Evolutionary conservation across 2,329 filamentous ascomycete species (phyloP), one percentile per base, ranked within the genome.

Genomic region (Monilinia fructicola): DNA sequence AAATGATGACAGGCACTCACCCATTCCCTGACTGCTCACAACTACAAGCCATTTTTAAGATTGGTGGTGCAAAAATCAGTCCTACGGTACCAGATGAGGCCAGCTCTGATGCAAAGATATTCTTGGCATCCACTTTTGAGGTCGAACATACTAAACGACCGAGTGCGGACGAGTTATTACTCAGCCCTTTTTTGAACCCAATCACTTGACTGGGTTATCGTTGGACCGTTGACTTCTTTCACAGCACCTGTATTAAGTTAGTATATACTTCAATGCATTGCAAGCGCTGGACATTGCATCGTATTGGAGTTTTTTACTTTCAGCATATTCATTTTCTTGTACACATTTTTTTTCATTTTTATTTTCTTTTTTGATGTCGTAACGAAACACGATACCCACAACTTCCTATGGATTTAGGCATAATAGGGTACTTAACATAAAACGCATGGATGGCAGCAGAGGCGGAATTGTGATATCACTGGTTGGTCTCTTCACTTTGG

Each of bases 1-100:
- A 99, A 81, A 99, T 99, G 95, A 97, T 98, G 84, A 98, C 95
- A 16, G 95, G 95, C 66, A 90, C 88, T 54, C 95, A 98, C 77
- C 95, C 95, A 1, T 97, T 97, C 83, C 95, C 95, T 0, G 94
- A 97, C 79, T 97, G 93, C 82, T 96, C 92, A 68, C 96, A 99
- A 79, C 83, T 99, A 70, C 95, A 99, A 78, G 95, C 95, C 68
- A 97, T 99, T 75, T 99, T 99, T 84, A 97, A 97, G 81, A 98
- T 99, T 77, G 93, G 93, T 50, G 93, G 90, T 71, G 89, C 90
- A 71, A 90, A 92, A 78, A 92, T 93, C 31, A 88, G 91, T 54
- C 95, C 95, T 0, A 93, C 92, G 21, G 90, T 97, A 65, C 95
- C 95, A 0, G 92, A 96, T 16, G 86, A 89, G 72, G 92, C 93